Evolutionary conservation across 495 filamentous ascomycete species (phyloP), one percentile per base, ranked within the genome.

Genomic region (Tetracladium marchalianum): DNA sequence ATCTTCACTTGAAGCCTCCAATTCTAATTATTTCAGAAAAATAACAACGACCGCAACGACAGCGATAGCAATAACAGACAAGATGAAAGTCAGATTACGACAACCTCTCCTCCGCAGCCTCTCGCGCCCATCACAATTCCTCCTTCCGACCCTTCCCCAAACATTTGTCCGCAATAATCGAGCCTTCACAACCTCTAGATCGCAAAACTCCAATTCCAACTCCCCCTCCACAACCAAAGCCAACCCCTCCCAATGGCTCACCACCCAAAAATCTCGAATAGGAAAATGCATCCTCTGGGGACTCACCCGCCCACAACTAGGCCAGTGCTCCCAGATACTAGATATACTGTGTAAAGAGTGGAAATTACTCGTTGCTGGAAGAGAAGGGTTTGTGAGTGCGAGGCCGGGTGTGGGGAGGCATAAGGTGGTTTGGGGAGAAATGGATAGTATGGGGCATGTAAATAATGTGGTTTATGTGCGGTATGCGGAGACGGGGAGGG

Each of bases 351-450:
- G 79, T 1, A 62, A 53, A 8, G 83, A 94, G 48, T 97, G 90
- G 90, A 72, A 84, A 41, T 76, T 77, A 47, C 65, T 95, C 49
- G 60, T 86, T 27, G 86, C 80, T 0, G 86, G 86, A 0, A 78
- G 77, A 47, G 85, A 95, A 54, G 90, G 90, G 4, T 97, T 82
- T 59, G 58, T 96, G 13, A 70, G 72, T 41, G 69, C 73, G 46
- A 65, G 82, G 22, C 69, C 76, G 43, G 85, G 87, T 4, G 59
- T 93, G 34, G 80, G 76, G 48, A 62, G 75, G n/a, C 80, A 87
- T 55, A 68, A 73, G 59, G 81, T 96, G 16, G 83, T 80, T 0
- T 95, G 87, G 89, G 89, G 87, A 31, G 90, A 97, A 67, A 88
- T 90, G 86, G 89, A 75, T 48, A 61, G 53, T 38, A 71, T 72